These are phyloP conservation scores for Butyriboletus loyo DNA, from an alignment of 768 basidiomycete genomes.

Conservation along the genomic window DNA sequence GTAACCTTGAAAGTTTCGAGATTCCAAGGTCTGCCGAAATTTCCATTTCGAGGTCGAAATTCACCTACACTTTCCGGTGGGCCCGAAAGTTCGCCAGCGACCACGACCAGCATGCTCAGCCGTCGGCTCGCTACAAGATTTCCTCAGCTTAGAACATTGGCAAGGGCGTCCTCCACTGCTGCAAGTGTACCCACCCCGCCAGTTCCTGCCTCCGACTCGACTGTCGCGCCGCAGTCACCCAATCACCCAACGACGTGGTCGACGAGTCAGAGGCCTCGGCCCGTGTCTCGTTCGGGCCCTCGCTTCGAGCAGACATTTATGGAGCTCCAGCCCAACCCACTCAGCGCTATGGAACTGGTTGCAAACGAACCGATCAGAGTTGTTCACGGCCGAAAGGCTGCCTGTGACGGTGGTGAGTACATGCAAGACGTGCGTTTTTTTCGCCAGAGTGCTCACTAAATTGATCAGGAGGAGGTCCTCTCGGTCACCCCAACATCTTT, in stretches of 20 bases:
- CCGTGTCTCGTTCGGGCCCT: constrained; percentile 55
- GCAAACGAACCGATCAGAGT: constrained; percentile 80
- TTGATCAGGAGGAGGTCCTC: constrained; percentile 77
- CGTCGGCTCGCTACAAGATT: constrained; percentile 25
- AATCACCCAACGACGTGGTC: constrained; percentile 86
- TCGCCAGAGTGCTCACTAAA: constrained; percentile 11
- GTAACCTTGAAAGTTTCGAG: background rate
- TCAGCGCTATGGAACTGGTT: constrained; percentile 90
- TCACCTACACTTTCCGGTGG: background rate
- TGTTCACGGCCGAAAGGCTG: constrained; percentile 78
- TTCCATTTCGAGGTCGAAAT: constrained; percentile 15
- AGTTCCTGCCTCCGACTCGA: constrained; percentile 21
- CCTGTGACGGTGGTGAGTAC: constrained; percentile 91
- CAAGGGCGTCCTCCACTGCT: constrained; percentile 27
- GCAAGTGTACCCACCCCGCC: constrained; percentile 8
- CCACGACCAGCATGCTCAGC: constrained; percentile 24
- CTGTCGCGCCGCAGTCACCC: constrained; percentile 66
- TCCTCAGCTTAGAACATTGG: constrained; percentile 10
- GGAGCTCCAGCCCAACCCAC: constrained; percentile 84
- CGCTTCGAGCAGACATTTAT: constrained; percentile 92
- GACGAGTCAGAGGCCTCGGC: constrained; percentile 71
- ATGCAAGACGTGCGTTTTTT: background rate
- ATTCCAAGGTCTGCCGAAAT: background rate
- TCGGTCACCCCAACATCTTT: constrained; percentile 96
- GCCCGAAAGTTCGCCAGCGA: constrained; percentile 2